Evolutionary conservation across 345 rosid species (phyloP).

Genomic region (Lagerstroemia speciosa): DNA sequence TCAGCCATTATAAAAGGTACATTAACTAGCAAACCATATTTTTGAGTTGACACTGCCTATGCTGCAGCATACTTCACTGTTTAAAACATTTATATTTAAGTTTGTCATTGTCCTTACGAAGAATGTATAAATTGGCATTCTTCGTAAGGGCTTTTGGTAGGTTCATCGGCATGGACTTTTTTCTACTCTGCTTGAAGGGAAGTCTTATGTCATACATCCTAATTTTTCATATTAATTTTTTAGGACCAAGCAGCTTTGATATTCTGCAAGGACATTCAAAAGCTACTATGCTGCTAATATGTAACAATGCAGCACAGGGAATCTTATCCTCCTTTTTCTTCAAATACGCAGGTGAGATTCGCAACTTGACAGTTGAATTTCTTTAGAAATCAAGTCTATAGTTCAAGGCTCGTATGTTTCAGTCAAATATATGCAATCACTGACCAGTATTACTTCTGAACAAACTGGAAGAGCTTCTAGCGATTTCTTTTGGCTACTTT

Average conservation of each 20-base stretch:
- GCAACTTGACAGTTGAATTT: neutral
- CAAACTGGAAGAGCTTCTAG: neutral
- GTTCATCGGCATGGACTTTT: constrained; percentile 1
- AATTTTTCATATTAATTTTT: neutral
- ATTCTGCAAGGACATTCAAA: constrained; percentile 86
- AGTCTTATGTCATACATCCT: neutral
- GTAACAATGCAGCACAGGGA: constrained; percentile 94
- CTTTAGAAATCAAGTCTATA: too few species aligned
- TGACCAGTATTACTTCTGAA: neutral
- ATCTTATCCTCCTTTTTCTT: constrained; percentile 90
- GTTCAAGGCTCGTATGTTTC: too few species aligned
- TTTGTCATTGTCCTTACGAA: neutral
- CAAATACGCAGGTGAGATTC: constrained; percentile 84
- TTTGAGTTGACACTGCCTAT: neutral
- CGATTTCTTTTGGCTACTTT: neutral
- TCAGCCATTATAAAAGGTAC: constrained; percentile 67
- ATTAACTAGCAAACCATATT: neutral
- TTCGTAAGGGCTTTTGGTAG: neutral
- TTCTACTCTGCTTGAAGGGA: neutral
- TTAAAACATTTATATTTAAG: neutral
- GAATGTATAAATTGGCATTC: neutral
- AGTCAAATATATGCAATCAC: too few species aligned
- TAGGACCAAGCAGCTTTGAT: constrained; percentile 82
- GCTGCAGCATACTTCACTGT: neutral
- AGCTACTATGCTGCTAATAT: constrained; percentile 87